Base-by-base conservation (phyloP, 2,329 filamentous ascomycete species). In the Pyrenochaeta sp. region DNA sequence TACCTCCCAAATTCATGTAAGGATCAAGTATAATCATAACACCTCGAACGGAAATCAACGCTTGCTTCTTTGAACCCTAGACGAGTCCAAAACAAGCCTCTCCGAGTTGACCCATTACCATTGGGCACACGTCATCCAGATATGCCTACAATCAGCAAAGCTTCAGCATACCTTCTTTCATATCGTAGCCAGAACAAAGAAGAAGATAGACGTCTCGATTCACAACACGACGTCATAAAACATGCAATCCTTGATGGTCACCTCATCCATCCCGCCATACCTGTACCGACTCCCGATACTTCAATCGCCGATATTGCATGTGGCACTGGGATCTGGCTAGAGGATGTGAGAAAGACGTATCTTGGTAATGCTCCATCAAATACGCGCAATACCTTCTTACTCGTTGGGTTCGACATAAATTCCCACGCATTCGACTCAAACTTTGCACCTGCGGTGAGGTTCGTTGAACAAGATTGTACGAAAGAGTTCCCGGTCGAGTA, bases 171-270 rank as follows among this genome's bases (percentile, higher is more conserved):
- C 19, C 24, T 41, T 13, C 21, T 41, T 24, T 35, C 38, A 15
- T 35, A 41, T 30, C 38, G 30, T 17, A 22, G 23, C 23, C 23
- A 11, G 22, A 30, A 28, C 11, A 23, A 41, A 35, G 38, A 41
- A 35, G 23, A 41, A 7, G 30, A 34, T 14, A 35, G 28, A 35
- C 22, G 38, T 23, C 31, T 28, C 20, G 21, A 37, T 27, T 41
- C 10, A 13, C 38, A 41, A 7, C 23, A 41, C 21, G 11, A 24
- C 22, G 22, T 22, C 26, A 28, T 31, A 15, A 41, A 28, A 23
- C 38, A 20, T 30, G 30, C 15, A 26, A 35, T 28, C 17, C 22
- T 11, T 15, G 29, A 30, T 19, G 20, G 28, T 13, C 15, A 31
- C 19, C 7, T 31, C 6, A 31, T 31, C 38, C 30, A 34, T 34